Conservation (phyloP, 2,329 filamentous ascomycete genomes). For the Phaeophleospora eucalypticola region DNA sequence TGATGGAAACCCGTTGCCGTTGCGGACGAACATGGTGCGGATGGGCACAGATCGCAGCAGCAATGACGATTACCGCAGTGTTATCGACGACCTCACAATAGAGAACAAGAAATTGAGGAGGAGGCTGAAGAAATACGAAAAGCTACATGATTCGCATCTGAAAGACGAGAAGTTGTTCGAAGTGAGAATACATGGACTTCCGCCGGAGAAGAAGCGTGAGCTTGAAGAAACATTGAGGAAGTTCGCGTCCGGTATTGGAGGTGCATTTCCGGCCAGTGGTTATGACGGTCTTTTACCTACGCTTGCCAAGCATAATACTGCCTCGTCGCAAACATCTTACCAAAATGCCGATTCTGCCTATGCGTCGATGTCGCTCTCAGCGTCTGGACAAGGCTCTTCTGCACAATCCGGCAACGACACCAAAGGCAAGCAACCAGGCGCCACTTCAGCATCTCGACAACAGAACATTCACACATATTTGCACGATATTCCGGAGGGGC, state of each 20-base stretch:
- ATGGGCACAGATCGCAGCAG: constrained; percentile 51
- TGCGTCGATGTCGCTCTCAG: constrained; percentile 60
- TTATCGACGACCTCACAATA: constrained; percentile 83
- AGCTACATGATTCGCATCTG: constrained; percentile 61
- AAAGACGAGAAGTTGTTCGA: constrained; percentile 78
- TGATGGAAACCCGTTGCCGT: constrained; percentile 19
- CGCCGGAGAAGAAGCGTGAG: constrained; percentile 69
- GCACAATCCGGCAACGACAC: constrained; percentile 33
- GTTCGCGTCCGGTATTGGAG: constrained; percentile 63
- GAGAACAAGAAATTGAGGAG: constrained; percentile 77
- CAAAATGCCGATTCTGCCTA: constrained; percentile 53
- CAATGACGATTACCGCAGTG: constrained; percentile 70
- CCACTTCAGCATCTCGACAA: constrained; percentile 38
- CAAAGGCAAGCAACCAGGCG: constrained; percentile 20
- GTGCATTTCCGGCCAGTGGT: constrained; percentile 31
- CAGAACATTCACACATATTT: constrained; percentile 66
- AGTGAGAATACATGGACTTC: constrained; percentile 71
- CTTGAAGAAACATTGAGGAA: constrained; percentile 68
- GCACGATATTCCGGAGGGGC: constrained; percentile 65
- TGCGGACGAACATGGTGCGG: constrained; percentile 39
- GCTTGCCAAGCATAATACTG: constrained; percentile 53
- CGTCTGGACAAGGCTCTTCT: constrained; percentile 44
- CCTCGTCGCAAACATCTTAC: constrained; percentile 54
- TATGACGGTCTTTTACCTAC: constrained; percentile 39
- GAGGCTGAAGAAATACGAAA: constrained; percentile 67